Conservation (phyloP, 768 basidiomycete species). For the Calocybe indica region DNA sequence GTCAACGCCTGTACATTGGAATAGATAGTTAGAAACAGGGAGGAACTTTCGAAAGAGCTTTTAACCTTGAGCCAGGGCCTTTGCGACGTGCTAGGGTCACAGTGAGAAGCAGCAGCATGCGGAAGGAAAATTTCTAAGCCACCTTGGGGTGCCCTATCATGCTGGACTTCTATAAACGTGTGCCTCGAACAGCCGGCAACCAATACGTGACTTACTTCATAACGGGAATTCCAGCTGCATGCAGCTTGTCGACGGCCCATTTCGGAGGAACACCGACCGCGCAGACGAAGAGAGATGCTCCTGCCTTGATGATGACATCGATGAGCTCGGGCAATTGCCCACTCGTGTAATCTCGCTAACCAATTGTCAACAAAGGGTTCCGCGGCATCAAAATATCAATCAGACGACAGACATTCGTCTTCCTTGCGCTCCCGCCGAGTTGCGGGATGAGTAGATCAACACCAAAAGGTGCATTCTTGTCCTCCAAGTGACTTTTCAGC, state of each 20-base stretch:
- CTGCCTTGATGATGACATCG: conserved; percentile 70
- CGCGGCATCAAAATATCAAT: neutral
- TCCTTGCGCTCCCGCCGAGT: conserved; percentile 74
- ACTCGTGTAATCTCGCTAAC: conserved; percentile 58
- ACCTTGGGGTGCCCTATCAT: conserved; percentile 88
- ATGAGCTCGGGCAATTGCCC: conserved; percentile 74
- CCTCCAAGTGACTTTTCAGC: conserved; percentile 67
- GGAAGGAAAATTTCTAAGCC: neutral
- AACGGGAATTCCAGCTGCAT: conserved; percentile 70
- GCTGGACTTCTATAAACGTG: conserved; percentile 26
- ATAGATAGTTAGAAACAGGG: neutral
- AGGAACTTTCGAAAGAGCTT: neutral
- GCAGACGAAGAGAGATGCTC: conserved; percentile 75
- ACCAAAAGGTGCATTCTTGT: conserved; percentile 73
- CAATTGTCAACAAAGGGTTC: conserved; percentile 14
- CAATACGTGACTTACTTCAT: conserved; percentile 63
- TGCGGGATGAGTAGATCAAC: conserved; percentile 83
- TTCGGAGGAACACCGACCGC: conserved; percentile 84
- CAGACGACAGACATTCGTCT: conserved; percentile 55
- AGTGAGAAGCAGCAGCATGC: conserved; percentile 2
- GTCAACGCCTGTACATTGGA: conserved; percentile 56
- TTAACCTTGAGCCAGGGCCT: conserved; percentile 67
- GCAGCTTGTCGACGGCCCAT: conserved; percentile 75
- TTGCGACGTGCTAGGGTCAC: conserved; percentile 52
- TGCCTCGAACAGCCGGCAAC: neutral